These are phyloP conservation scores for Ophiocordyceps australis DNA, from an alignment of 2,329 filamentous ascomycete species.

Conservation along the genomic window DNA sequence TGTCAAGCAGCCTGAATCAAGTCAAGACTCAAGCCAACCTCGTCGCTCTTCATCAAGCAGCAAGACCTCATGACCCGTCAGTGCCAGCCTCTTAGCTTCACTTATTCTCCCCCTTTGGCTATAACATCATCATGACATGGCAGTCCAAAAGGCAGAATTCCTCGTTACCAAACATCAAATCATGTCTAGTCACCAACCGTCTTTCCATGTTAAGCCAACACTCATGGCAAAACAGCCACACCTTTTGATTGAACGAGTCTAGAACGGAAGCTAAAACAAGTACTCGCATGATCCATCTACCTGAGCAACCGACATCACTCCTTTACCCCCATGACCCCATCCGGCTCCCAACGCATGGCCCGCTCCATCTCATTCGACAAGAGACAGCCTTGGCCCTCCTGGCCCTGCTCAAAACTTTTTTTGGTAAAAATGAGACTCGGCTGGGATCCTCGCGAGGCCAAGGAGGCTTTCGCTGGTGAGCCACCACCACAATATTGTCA, in stretches of 20 bases:
- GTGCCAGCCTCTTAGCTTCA: too few relatives aligned
- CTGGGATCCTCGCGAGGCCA: conserved; percentile 27
- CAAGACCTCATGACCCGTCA: too few relatives aligned
- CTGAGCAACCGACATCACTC: conserved; percentile 33
- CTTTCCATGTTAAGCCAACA: too few relatives aligned
- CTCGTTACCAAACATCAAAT: too few relatives aligned
- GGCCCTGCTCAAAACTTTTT: conserved; percentile 39
- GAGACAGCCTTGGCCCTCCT: conserved; percentile 30
- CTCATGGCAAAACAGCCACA: too few relatives aligned
- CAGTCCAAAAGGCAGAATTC: too few relatives aligned
- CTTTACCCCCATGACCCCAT: conserved; percentile 27
- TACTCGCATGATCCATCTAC: conserved; percentile 40
- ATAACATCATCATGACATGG: too few relatives aligned
- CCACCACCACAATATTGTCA: conserved; percentile 25
- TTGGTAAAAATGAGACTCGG: conserved; percentile 37
- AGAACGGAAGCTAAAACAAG: conserved; percentile 24
- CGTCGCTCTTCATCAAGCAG: too few relatives aligned
- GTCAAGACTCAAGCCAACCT: too few relatives aligned
- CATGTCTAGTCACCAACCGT: too few relatives aligned
- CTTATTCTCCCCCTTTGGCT: too few relatives aligned
- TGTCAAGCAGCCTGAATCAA: too few relatives aligned
- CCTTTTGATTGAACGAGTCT: conserved; percentile 12
- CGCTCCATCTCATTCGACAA: conserved; percentile 25
- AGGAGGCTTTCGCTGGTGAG: conserved; percentile 21
- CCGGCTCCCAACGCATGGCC: conserved; percentile 31